Evolutionary conservation across 495 filamentous ascomycete species (phyloP).

Genomic region (Schizothecium vesticola): DNA sequence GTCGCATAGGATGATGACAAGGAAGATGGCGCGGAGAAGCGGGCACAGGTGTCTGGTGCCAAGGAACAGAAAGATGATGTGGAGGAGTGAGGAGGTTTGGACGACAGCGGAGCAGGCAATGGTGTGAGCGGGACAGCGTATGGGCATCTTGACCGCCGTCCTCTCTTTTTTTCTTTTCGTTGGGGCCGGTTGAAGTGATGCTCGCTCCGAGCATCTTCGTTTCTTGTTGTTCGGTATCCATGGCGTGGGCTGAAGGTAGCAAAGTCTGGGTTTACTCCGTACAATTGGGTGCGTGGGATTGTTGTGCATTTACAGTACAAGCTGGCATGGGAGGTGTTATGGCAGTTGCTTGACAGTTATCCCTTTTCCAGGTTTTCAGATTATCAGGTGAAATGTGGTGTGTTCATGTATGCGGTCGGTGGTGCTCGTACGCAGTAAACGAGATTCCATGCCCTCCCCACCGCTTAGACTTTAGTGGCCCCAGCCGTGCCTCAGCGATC

Average conservation of each 20-base stretch:
- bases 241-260: neutral
- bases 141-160: neutral
- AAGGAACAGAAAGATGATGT: neutral
- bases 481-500: no score
- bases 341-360: neutral
- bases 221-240: neutral
- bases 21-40: neutral
- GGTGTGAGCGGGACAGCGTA: neutral
- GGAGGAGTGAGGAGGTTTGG: neutral
- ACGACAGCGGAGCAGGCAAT: neutral
- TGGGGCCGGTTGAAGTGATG: neutral
- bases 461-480: neutral
- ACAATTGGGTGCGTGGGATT: neutral
- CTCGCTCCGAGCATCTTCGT: neutral
- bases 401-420: neutral
- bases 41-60: neutral
- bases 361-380: neutral
- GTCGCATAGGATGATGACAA: constrained; percentile 29
- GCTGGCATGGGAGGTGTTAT: constrained; percentile 13
- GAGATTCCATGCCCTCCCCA: neutral
- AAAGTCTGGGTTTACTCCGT: neutral
- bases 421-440: no score
- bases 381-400: neutral
- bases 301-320: neutral
- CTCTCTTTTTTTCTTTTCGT: neutral